phyloP scores from a whole-genome alignment of 129 eudicot species.

The Glebionis coronaria region DNA sequence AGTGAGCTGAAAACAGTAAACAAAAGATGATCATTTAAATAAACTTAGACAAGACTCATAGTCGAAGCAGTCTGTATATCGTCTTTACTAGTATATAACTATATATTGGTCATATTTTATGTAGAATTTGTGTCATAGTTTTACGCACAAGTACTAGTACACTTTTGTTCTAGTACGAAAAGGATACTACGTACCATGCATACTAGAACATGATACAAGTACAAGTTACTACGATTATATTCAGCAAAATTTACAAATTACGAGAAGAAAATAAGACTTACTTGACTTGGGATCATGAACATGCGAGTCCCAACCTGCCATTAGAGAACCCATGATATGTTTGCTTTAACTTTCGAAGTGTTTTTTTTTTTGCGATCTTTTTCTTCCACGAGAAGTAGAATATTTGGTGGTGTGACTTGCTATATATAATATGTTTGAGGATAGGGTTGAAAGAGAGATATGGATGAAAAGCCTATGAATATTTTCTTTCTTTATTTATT shows the following conservation, averaged over 20 bases:
- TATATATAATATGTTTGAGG: constrained; percentile 6
- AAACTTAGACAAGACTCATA: too few relatives aligned
- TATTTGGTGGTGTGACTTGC: neutral
- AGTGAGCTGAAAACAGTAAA: constrained; percentile 28
- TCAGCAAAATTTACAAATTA: too few relatives aligned
- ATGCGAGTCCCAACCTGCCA: constrained; percentile 80
- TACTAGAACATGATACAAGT: too few relatives aligned
- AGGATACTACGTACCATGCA: too few relatives aligned
- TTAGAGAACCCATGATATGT: constrained; percentile 62
- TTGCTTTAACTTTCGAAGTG: neutral
- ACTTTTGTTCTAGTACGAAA: too few relatives aligned
- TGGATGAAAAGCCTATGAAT: constrained; percentile 1
- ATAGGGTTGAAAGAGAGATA: constrained; percentile 26
- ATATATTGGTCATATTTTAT: too few relatives aligned
- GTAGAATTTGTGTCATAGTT: too few relatives aligned
- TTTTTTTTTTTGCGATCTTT: neutral
- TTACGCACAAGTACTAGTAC: too few relatives aligned
- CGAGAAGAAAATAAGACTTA: constrained; percentile 6
- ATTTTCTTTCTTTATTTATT: neutral
- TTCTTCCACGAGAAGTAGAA: constrained; percentile 5
- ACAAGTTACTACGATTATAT: too few relatives aligned
- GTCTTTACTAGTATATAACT: too few relatives aligned
- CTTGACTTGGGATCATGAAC: constrained; percentile 48
- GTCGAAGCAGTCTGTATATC: too few relatives aligned
- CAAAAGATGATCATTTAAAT: neutral